A percentile compares a stretch with the other conserved stretches of the same genome.
These are phyloP conservation scores for Pholiota microspora DNA, from an alignment of 768 basidiomycete species.

Conservation along the genomic window DNA sequence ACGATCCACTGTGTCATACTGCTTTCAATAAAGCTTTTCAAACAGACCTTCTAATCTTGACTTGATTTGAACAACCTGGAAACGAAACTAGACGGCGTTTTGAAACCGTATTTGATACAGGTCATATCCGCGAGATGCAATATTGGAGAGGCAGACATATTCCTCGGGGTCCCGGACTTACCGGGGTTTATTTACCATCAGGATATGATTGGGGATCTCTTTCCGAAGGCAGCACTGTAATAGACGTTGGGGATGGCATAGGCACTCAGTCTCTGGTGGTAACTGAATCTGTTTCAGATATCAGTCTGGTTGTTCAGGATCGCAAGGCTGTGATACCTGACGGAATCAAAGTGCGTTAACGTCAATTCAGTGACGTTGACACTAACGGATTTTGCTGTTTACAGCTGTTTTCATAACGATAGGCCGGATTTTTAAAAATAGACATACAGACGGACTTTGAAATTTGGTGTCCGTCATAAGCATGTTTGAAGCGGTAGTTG, in stretches of 20 bases:
- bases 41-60: conserved; percentile 19
- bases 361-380: too few species aligned
- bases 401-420: too few species aligned
- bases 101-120: conserved; percentile 22
- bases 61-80: conserved; percentile 19
- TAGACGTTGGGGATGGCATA: conserved; percentile 30
- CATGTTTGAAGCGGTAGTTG: too few species aligned
- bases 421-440: too few species aligned
- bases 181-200: too few species aligned
- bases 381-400: too few species aligned
- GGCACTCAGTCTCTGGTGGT: conserved; percentile 24
- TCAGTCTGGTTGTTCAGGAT: conserved; percentile 27
- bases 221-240: conserved; percentile 19
- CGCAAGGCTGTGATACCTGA: background rate
- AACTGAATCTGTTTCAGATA: conserved; percentile 16
- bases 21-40: conserved; percentile 19
- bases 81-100: conserved; percentile 23
- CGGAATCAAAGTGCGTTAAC: background rate
- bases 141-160: conserved; percentile 10
- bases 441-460: too few species aligned
- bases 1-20: conserved; percentile 2
- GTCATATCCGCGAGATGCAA: conserved; percentile 13
- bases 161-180: too few species aligned
- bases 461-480: too few species aligned
- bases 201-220: conserved; percentile 25